Evolutionary conservation across 768 basidiomycete genomes (phyloP), one percentile per base, ranked within the genome.

Genomic region (Boletus vinaceobasis): DNA sequence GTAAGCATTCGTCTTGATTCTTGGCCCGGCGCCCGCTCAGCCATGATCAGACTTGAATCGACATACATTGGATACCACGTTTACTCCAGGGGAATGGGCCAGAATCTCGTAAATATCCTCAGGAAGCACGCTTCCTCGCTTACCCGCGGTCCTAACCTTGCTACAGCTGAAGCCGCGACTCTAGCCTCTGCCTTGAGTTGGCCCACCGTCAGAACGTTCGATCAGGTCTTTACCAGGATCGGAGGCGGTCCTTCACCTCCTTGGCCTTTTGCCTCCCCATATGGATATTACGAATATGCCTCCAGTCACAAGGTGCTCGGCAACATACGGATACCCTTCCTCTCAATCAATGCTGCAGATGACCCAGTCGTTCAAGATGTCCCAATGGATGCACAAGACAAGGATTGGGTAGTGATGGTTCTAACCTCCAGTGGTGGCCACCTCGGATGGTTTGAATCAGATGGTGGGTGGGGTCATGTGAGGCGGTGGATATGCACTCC

Each of bases 81-180:
- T 43, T 94, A 93, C 65, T 88, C 88, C 13, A 84, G 78, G 66
- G 87, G 82, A 39, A 87, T 95, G 88, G 90, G 83, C 5, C 75
- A 74, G 57, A 95, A 93, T 66, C 75, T 93, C 17, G 72, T 78
- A 44, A 81, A 76, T 36, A 71, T 88, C 42, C 65, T 88, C 53
- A 76, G 72, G 61, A 75, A 76, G 46, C 83, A 91, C 58, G 60
- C 72, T 14, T 64, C 75, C 21, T 54, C 74, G 1, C 69, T 89
- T n/a, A 68, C 74, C 26, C 63, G 75, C 53, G 77, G 82, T 62
- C 76, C 83, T 38, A 75, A 80, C 26, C 80, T 81, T 43, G 64
- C 70, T 51, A 75, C 85, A 31, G 73, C 81, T 31, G 73, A 81
- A 59, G 78, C 80, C 10, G 70, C 82, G 11, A 65, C 73, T 7